These are phyloP conservation scores for Cyclaneusma minus DNA, from an alignment of 2,329 filamentous ascomycete genomes.

Conservation along the genomic window DNA sequence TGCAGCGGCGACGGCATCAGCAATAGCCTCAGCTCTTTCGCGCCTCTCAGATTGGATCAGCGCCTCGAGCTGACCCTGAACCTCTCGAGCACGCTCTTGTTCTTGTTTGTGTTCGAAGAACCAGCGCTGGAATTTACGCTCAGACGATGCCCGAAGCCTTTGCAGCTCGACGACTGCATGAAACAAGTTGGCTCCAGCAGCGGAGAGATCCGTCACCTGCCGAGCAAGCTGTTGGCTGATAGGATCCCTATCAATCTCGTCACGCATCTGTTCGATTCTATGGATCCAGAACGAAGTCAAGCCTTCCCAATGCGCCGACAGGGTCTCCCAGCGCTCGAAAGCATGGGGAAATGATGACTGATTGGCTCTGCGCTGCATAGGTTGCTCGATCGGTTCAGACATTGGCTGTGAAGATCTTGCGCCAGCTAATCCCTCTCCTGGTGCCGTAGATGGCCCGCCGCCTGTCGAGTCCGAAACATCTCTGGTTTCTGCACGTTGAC, in stretches of 20 bases:
- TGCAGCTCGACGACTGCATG: conserved; percentile 96
- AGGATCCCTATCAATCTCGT: conserved; percentile 69
- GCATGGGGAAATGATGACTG: conserved; percentile 81
- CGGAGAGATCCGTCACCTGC: conserved; percentile 93
- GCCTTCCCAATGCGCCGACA: conserved; percentile 97
- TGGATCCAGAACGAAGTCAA: conserved; percentile 96
- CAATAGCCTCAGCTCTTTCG: conserved; percentile 50
- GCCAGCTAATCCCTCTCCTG: too few relatives aligned
- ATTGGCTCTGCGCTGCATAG: conserved; percentile 16
- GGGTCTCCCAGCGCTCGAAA: conserved; percentile 91
- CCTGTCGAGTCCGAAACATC: too few relatives aligned
- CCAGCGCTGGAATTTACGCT: conserved; percentile 96
- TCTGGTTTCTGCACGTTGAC: too few relatives aligned
- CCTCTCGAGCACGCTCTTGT: conserved; percentile 70
- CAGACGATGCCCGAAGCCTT: conserved; percentile 80
- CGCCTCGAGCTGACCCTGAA: conserved; percentile 64
- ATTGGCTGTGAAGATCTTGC: too few relatives aligned
- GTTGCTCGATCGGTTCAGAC: too few relatives aligned
- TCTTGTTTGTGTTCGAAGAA: conserved; percentile 90
- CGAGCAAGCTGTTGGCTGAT: conserved; percentile 78
- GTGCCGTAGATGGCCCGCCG: too few relatives aligned
- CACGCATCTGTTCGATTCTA: conserved; percentile 76
- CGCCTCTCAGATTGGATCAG: conserved; percentile 61
- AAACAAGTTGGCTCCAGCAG: conserved; percentile 90
- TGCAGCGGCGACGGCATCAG: conserved; percentile 46